A percentile compares a stretch with the other conserved stretches of the same genome.
phyloP scores from a whole-genome alignment of 2,329 filamentous ascomycete species.

The Cercospora zeae-maydis region DNA sequence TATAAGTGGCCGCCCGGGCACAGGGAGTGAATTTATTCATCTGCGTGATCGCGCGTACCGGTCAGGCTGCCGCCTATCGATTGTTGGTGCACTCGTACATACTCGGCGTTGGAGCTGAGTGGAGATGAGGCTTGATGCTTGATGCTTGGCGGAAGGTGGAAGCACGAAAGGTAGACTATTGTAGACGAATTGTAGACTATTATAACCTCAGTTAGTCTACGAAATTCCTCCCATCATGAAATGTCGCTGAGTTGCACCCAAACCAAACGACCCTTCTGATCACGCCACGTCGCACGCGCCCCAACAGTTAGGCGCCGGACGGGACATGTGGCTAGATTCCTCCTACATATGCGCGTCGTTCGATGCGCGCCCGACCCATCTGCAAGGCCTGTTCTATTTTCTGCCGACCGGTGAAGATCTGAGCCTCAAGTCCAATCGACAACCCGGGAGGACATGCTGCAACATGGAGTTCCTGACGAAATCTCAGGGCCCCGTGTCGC shows the following conservation, averaged over 20 bases:
- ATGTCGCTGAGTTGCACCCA: background rate
- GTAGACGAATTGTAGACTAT: no score
- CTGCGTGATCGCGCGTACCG: background rate
- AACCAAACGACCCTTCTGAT: background rate
- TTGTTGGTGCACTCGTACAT: background rate
- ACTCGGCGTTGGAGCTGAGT: background rate
- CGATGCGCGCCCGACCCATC: background rate
- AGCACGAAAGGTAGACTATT: background rate
- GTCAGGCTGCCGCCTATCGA: background rate
- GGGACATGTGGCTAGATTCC: background rate
- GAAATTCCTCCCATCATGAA: no score
- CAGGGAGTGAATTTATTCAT: background rate
- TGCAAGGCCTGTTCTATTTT: background rate
- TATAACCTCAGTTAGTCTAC: no score
- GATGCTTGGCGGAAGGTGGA: background rate
- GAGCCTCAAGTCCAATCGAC: background rate
- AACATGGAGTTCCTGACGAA: background rate
- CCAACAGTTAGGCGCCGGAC: background rate
- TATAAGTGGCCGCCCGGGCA: background rate
- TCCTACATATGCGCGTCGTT: background rate
- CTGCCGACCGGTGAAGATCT: background rate
- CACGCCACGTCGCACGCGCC: background rate
- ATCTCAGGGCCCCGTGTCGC: background rate
- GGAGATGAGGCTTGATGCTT: background rate
- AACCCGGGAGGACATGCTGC: background rate